Percentiles rank a stretch among this genome's conserved stretches.
phyloP scores from a whole-genome alignment of 768 basidiomycete genomes.

The Lentinula detonsa region DNA sequence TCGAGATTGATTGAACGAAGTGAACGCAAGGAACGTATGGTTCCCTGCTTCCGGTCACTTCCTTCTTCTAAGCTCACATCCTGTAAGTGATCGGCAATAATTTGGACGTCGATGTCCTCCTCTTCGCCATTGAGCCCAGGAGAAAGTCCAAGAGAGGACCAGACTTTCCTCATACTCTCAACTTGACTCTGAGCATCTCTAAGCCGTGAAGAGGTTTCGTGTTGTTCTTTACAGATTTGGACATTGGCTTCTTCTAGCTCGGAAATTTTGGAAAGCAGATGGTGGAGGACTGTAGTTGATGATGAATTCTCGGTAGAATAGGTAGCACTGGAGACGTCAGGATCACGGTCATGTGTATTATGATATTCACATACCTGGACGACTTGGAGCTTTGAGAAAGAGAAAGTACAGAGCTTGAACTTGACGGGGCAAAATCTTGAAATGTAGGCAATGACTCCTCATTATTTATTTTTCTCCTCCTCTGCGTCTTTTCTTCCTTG shows the following conservation, averaged over 20 bases:
- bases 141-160: slow-evolving; percentile 55
- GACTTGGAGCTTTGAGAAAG: neutral
- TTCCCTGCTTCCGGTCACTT: slow-evolving; percentile 13
- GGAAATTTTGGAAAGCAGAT: slow-evolving; percentile 66
- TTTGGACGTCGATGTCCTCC: slow-evolving; percentile 34
- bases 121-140: slow-evolving; percentile 22
- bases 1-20: neutral
- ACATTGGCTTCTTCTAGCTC: slow-evolving; percentile 73
- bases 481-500: slow-evolving; percentile 40
- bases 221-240: slow-evolving; percentile 61
- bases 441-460: slow-evolving; percentile 58
- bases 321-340: neutral
- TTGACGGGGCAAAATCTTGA: slow-evolving; percentile 29
- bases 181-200: slow-evolving; percentile 70
- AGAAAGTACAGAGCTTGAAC: slow-evolving; percentile 22
- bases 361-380: neutral
- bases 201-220: slow-evolving; percentile 52
- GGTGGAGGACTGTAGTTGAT: slow-evolving; percentile 13
- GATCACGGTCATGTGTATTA: neutral
- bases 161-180: slow-evolving; percentile 61
- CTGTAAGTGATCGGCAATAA: slow-evolving; percentile 18
- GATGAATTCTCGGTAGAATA: neutral
- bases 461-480: slow-evolving; percentile 28
- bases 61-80: neutral
- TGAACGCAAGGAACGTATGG: slow-evolving; percentile 26